phyloP scores from a whole-genome alignment of 2,329 filamentous ascomycete species.

The Immersiporthe knoxdaviesiana region DNA sequence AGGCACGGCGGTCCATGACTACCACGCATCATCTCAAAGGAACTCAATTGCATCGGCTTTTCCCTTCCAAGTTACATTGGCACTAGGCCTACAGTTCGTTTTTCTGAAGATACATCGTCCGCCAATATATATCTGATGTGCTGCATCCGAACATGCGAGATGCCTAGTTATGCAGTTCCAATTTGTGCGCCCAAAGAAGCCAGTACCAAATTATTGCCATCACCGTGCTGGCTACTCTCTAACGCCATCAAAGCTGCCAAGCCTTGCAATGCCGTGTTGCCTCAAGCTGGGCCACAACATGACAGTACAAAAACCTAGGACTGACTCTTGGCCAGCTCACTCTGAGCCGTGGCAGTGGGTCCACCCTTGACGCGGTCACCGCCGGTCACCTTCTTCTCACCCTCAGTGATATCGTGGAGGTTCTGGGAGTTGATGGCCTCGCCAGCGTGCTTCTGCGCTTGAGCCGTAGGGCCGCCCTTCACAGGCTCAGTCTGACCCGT shows the following conservation, averaged over 20 bases:
- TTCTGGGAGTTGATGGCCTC: slow-evolving; percentile 40
- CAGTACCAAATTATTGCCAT: neutral
- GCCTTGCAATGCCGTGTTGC: neutral
- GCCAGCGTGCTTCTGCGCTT: slow-evolving; percentile 43
- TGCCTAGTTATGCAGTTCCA: neutral
- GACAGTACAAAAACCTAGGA: neutral
- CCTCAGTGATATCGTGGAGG: slow-evolving; percentile 46
- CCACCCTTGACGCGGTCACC: slow-evolving; percentile 40
- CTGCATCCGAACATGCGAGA: neutral
- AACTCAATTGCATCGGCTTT: neutral
- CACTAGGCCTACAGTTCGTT: neutral
- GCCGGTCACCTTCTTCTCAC: slow-evolving; percentile 45
- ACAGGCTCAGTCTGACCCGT: slow-evolving; percentile 42
- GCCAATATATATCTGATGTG: neutral
- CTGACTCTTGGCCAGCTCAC: slow-evolving; percentile 34
- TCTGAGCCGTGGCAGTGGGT: slow-evolving; percentile 44
- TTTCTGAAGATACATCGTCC: neutral
- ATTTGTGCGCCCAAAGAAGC: neutral
- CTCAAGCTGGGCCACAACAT: no score
- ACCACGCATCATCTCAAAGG: no score
- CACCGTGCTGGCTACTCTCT: neutral
- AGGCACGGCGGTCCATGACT: neutral
- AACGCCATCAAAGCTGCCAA: neutral
- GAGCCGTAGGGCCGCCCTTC: slow-evolving; percentile 44
- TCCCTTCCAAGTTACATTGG: neutral